phyloP scores from a whole-genome alignment of 1,284 basidiomycete genomes.

The Sporisorium reilianum region DNA sequence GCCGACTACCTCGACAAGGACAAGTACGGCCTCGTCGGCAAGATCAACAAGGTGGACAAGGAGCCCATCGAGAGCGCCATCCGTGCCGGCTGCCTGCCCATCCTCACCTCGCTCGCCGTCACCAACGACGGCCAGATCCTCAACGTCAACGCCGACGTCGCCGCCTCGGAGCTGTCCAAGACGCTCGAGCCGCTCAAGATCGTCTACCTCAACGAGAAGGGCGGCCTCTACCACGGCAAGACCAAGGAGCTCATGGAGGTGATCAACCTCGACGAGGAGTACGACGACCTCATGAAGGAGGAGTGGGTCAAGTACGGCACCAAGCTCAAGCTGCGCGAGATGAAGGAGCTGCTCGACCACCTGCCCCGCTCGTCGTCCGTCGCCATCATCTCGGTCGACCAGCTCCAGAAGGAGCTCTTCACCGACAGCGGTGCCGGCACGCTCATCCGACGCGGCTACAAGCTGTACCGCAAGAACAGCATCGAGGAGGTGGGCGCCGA shows the following conservation, averaged over 20 bases:
- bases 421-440: slow-evolving; percentile 98
- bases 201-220: slow-evolving; percentile 98
- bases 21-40: slow-evolving; percentile 69
- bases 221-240: slow-evolving; percentile 96
- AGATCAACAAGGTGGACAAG: slow-evolving; percentile 68
- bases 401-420: slow-evolving; percentile 97
- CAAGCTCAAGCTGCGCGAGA: slow-evolving; percentile 98
- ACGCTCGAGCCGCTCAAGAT: slow-evolving; percentile 79
- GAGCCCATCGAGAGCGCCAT: slow-evolving; percentile 70
- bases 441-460: slow-evolving; percentile 96
- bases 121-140: slow-evolving; percentile 68
- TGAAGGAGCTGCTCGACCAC: slow-evolving; percentile 98
- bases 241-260: slow-evolving; percentile 76
- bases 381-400: slow-evolving; percentile 93
- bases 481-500: slow-evolving; percentile 90
- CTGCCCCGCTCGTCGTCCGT: slow-evolving; percentile 97
- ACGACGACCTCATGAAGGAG: slow-evolving; percentile 95
- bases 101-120: slow-evolving; percentile 67
- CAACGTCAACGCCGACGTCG: slow-evolving; percentile 69
- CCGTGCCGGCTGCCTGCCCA: slow-evolving; percentile 68
- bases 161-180: slow-evolving; percentile 68
- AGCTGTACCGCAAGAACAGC: slow-evolving; percentile 88
- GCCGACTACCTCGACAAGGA: slow-evolving; percentile 69
- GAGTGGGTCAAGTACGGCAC: slow-evolving; percentile 99
- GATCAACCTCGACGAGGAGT: slow-evolving; percentile 99